A percentile compares a stretch with the other conserved stretches of the same genome.
Evolutionary conservation across 2,329 filamentous ascomycete species (phyloP).

Genomic region (Tetracladium maxilliforme): DNA sequence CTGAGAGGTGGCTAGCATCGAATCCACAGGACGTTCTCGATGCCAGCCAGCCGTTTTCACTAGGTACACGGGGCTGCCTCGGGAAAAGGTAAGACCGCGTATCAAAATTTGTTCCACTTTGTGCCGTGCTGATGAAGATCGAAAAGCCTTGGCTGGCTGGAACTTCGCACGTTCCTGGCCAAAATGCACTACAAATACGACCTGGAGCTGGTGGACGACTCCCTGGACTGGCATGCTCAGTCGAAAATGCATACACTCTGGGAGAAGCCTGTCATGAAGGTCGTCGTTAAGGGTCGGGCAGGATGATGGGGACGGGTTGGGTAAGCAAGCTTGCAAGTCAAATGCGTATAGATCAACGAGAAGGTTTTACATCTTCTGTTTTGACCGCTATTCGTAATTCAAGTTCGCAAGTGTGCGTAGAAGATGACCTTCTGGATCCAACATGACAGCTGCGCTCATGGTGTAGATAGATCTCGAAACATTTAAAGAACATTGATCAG

Average conservation of each 20-base stretch:
- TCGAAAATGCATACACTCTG: conserved; percentile 10
- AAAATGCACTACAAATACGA: conserved; percentile 11
- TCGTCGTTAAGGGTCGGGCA: too few relatives aligned
- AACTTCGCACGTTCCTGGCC: conserved; percentile 8
- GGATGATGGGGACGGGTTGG: too few relatives aligned
- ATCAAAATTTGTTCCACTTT: not conserved
- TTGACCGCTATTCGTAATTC: too few relatives aligned
- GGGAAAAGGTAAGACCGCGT: not conserved
- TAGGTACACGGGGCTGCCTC: conserved; percentile 2
- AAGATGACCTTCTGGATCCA: too few relatives aligned
- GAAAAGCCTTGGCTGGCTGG: conserved; percentile 4
- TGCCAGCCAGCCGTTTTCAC: conserved; percentile 7
- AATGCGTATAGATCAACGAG: too few relatives aligned
- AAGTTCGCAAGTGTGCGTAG: too few relatives aligned
- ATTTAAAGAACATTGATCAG: too few relatives aligned
- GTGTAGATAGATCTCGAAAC: too few relatives aligned
- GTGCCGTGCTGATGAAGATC: not conserved
- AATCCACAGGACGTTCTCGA: conserved; percentile 5
- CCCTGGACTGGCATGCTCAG: conserved; percentile 10
- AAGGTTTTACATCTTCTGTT: too few relatives aligned
- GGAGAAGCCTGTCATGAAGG: conserved; percentile 9
- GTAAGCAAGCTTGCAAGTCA: too few relatives aligned
- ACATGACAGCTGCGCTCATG: too few relatives aligned
- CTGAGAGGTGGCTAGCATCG: conserved; percentile 8
- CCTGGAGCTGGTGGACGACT: conserved; percentile 7